These are phyloP conservation scores for Sinapis alba DNA, from an alignment of 441 rosid species.

Conservation along the genomic window DNA sequence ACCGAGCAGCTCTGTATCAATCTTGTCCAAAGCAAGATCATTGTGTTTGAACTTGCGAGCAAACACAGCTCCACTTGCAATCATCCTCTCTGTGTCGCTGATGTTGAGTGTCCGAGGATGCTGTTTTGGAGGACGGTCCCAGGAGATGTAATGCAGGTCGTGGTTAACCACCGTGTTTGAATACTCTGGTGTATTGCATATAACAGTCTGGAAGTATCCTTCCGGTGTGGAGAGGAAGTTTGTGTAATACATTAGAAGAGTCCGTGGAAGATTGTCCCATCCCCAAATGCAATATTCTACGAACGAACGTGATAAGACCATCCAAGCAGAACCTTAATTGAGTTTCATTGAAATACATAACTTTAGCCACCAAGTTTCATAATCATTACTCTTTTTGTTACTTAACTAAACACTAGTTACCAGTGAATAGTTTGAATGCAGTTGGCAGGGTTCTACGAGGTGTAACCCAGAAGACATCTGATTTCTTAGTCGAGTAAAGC, in stretches of 20 bases:
- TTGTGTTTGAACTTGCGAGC: constrained; percentile 72
- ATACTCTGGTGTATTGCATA: constrained; percentile 88
- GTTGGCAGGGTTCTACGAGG: constrained; percentile 82
- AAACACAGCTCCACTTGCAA: constrained; percentile 78
- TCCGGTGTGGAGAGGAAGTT: constrained; percentile 95
- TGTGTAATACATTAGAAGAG: constrained; percentile 85
- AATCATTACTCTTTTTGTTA: neutral
- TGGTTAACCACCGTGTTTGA: constrained; percentile 72
- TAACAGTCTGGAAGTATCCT: constrained; percentile 93
- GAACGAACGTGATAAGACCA: constrained; percentile 77
- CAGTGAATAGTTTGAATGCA: constrained; percentile 86
- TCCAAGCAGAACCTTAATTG: constrained; percentile 58
- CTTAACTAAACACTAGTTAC: constrained; percentile 44
- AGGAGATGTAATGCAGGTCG: constrained; percentile 87
- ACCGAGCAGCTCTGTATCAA: constrained; percentile 68
- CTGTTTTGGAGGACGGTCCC: constrained; percentile 91
- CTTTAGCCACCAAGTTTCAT: neutral
- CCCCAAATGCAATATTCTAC: constrained; percentile 94
- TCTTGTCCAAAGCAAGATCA: constrained; percentile 67
- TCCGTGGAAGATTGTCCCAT: constrained; percentile 93
- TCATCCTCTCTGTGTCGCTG: constrained; percentile 64
- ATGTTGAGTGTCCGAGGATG: constrained; percentile 78
- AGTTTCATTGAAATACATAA: neutral
- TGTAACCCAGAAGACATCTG: constrained; percentile 73
- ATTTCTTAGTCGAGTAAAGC: constrained; percentile 64